Evolutionary conservation across 1,284 basidiomycete genomes (phyloP).

Genomic region (Tremellales sp.): DNA sequence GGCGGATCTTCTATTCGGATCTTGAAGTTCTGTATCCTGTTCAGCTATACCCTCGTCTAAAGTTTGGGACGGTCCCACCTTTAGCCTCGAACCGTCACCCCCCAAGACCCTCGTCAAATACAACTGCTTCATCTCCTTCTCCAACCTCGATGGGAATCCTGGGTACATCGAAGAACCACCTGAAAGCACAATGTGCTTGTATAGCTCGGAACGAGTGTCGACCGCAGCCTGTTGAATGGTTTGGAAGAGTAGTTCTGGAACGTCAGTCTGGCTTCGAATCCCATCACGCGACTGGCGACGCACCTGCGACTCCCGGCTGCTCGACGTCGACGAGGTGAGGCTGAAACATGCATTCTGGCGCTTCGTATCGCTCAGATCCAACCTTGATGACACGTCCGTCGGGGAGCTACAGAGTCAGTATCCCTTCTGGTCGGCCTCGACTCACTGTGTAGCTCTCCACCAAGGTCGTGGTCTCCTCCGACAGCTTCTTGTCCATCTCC

Average conservation of each 20-base stretch:
- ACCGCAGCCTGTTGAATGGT: conserved; percentile 91
- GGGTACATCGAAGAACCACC: conserved; percentile 99
- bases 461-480: conserved; percentile 94
- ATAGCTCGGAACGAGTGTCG: conserved; percentile 84
- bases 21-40: conserved; percentile 93
- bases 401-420: conserved; percentile 71
- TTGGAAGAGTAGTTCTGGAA: conserved; percentile 86
- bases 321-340: conserved; percentile 96
- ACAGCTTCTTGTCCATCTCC: conserved; percentile 85
- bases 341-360: conserved; percentile 99
- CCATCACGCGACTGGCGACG: conserved; percentile 16
- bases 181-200: conserved; percentile 97
- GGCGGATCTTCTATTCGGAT: conserved; percentile 97
- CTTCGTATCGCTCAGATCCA: conserved; percentile 97
- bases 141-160: conserved; percentile 88
- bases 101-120: conserved; percentile 85
- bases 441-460: conserved; percentile 92
- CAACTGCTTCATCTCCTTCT: conserved; percentile 99
- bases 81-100: conserved; percentile 79
- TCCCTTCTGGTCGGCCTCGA: conserved; percentile 1
- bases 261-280: conserved; percentile 1
- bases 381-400: conserved; percentile 97
- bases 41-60: background rate
- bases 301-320: conserved; percentile 91
- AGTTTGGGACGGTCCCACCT: conserved; percentile 58